Conservation (phyloP, 108 stramenopile genomes). For the Cylindrotheca closterium region DNA sequence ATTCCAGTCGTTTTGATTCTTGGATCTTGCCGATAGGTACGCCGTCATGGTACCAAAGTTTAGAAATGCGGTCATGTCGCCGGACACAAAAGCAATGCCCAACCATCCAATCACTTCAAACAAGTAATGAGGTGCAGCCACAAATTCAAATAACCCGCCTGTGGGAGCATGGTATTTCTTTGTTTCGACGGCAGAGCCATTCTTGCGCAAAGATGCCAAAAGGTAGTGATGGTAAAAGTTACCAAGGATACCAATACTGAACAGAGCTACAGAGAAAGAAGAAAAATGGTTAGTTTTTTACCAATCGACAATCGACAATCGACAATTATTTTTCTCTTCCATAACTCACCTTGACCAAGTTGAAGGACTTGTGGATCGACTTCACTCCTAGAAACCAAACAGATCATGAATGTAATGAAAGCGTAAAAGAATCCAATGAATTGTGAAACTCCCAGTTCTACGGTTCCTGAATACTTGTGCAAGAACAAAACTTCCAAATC, state of each 20-base stretch:
- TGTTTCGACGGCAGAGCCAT: not conserved
- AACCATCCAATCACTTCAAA: conserved; percentile 71
- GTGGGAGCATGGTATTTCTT: conserved; percentile 53
- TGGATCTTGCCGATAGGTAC: conserved; percentile 54
- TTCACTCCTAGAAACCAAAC: conserved; percentile 14
- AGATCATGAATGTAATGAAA: conserved; percentile 34
- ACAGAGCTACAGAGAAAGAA: too few relatives aligned
- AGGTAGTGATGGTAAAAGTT: conserved; percentile 75
- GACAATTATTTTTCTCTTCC: too few relatives aligned
- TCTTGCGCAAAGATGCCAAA: conserved; percentile 38
- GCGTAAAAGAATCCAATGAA: conserved; percentile 51
- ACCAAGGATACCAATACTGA: conserved; percentile 47
- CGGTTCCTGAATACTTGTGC: conserved; percentile 59
- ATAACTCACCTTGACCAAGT: too few relatives aligned
- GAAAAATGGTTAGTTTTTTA: too few relatives aligned
- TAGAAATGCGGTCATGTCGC: conserved; percentile 42
- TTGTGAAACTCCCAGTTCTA: conserved; percentile 22
- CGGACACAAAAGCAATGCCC: conserved; percentile 50
- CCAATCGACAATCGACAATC: too few relatives aligned
- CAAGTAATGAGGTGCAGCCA: conserved; percentile 66
- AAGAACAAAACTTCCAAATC: conserved; percentile 53
- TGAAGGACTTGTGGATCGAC: too few relatives aligned
- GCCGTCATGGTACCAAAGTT: conserved; percentile 38
- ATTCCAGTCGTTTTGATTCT: conserved; percentile 60
- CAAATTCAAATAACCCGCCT: conserved; percentile 57